These are phyloP conservation scores for Euptelea pleiosperma DNA, from an alignment of 164 flowering plant species.

Conservation along the genomic window DNA sequence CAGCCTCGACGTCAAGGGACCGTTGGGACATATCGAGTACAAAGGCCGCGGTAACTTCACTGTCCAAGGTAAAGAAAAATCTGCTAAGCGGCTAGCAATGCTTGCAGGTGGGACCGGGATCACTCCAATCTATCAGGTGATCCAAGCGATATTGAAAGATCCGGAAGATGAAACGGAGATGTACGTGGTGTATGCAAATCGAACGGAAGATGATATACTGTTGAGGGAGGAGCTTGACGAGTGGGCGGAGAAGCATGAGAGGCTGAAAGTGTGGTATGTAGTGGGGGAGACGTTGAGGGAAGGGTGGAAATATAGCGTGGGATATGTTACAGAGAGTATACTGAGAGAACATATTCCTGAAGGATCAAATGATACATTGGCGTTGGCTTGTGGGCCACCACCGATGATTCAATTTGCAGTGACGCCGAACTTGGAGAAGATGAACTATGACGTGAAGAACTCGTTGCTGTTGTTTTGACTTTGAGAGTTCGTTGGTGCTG, in stretches of 20 bases:
- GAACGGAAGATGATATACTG: slow-evolving; percentile 85
- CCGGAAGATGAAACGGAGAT: slow-evolving; percentile 88
- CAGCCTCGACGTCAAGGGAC: slow-evolving; percentile 71
- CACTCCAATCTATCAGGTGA: slow-evolving; percentile 88
- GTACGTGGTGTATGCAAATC: slow-evolving; percentile 81
- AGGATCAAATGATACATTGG: slow-evolving; percentile 46
- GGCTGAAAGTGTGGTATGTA: slow-evolving; percentile 89
- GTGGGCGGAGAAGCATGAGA: slow-evolving; percentile 54
- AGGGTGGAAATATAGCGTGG: slow-evolving; percentile 80
- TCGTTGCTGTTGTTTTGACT: slow-evolving; percentile 62
- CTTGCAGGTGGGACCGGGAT: slow-evolving; percentile 95
- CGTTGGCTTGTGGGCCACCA: slow-evolving; percentile 88
- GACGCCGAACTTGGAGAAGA: slow-evolving; percentile 84
- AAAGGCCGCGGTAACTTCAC: slow-evolving; percentile 60
- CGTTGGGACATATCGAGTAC: slow-evolving; percentile 89
- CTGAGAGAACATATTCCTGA: slow-evolving; percentile 70
- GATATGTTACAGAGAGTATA: slow-evolving; percentile 58
- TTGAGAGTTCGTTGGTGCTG: no score
- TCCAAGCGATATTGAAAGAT: slow-evolving; percentile 76
- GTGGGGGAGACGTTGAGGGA: slow-evolving; percentile 38
- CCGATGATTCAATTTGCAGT: slow-evolving; percentile 90
- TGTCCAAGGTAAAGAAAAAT: slow-evolving; percentile 66
- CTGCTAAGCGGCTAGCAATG: slow-evolving; percentile 74
- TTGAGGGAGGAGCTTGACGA: slow-evolving; percentile 71
- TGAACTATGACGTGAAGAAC: slow-evolving; percentile 70